These are phyloP conservation scores for Xanthoconium stramineum DNA, from an alignment of 768 basidiomycete genomes.

Conservation along the genomic window DNA sequence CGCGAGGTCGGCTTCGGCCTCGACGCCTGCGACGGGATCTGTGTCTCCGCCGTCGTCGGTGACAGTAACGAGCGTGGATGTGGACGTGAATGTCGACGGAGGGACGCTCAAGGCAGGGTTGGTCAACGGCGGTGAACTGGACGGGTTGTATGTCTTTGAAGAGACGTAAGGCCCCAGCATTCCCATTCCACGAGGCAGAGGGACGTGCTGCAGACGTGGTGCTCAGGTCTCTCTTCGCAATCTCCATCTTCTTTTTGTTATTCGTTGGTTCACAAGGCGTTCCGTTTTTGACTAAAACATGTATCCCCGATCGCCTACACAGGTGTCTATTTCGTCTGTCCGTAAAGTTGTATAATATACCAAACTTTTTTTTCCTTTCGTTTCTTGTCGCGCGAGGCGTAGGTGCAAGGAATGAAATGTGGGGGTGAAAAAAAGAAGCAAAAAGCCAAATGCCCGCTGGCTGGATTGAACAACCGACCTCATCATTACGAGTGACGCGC, in stretches of 20 bases:
- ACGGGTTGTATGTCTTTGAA: conserved; percentile 32
- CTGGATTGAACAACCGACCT: conserved; percentile 46
- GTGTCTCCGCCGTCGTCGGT: conserved; percentile 22
- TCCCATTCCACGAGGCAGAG: conserved; percentile 5
- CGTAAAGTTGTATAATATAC: conserved; percentile 24
- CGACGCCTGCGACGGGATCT: conserved; percentile 10
- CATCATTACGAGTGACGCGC: conserved; percentile 43
- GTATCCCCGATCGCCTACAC: not conserved
- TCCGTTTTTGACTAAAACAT: not conserved
- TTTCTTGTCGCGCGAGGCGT: not conserved
- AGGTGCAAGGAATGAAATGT: not conserved
- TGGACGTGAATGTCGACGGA: conserved; percentile 15
- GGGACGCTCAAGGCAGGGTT: conserved; percentile 25
- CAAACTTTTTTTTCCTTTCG: conserved; percentile 1
- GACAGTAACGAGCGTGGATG: conserved; percentile 17
- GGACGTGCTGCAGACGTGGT: conserved; percentile 4
- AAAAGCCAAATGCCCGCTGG: conserved; percentile 32
- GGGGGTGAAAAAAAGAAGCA: too few species aligned
- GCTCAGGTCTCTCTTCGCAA: not conserved
- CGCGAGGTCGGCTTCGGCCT: conserved; percentile 1
- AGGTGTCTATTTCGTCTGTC: conserved; percentile 1
- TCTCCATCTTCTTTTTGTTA: not conserved
- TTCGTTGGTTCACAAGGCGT: conserved; percentile 3
- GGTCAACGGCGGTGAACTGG: conserved; percentile 30
- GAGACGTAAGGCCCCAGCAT: conserved; percentile 3